A percentile compares a stretch with the other conserved stretches of the same genome.
phyloP scores from a whole-genome alignment of 1,284 basidiomycete genomes.

The Malassezia restricta region DNA sequence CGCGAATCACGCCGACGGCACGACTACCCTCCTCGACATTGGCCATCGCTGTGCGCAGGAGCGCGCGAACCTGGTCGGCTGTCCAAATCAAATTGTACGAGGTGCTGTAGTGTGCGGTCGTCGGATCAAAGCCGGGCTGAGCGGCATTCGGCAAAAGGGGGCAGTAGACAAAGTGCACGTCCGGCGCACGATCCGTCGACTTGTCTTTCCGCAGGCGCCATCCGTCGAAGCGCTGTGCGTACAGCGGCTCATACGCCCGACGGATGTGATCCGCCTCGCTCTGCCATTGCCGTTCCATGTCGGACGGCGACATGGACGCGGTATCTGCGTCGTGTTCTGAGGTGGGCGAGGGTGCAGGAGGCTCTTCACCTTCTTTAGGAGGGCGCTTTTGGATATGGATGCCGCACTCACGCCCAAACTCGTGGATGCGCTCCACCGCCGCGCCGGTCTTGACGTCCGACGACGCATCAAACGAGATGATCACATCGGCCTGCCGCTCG shows the following conservation, averaged over 20 bases:
- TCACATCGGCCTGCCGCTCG: slow-evolving; percentile 29
- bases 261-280: slow-evolving; percentile 8
- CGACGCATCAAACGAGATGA: slow-evolving; percentile 41
- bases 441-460: slow-evolving; percentile 40
- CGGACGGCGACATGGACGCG: background rate
- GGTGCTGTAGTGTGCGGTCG: slow-evolving; percentile 28
- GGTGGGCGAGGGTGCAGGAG: background rate
- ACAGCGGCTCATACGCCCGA: slow-evolving; percentile 17
- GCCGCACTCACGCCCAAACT: slow-evolving; percentile 31
- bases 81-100: slow-evolving; percentile 44
- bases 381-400: slow-evolving; percentile 13
- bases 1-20: slow-evolving; percentile 10
- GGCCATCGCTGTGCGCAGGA: slow-evolving; percentile 23
- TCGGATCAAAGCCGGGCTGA: slow-evolving; percentile 33
- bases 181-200: background rate
- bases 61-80: slow-evolving; percentile 28
- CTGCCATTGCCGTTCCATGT: background rate
- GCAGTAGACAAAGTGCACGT: slow-evolving; percentile 33
- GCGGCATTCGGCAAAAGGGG: slow-evolving; percentile 30
- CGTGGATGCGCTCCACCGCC: slow-evolving; percentile 27
- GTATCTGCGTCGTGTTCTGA: background rate
- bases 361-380: background rate
- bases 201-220: slow-evolving; percentile 12
- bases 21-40: slow-evolving; percentile 22
- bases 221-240: slow-evolving; percentile 20